Evolutionary conservation across 345 rosid genomes (phyloP).

Genomic region (Microthlaspi erraticum): DNA sequence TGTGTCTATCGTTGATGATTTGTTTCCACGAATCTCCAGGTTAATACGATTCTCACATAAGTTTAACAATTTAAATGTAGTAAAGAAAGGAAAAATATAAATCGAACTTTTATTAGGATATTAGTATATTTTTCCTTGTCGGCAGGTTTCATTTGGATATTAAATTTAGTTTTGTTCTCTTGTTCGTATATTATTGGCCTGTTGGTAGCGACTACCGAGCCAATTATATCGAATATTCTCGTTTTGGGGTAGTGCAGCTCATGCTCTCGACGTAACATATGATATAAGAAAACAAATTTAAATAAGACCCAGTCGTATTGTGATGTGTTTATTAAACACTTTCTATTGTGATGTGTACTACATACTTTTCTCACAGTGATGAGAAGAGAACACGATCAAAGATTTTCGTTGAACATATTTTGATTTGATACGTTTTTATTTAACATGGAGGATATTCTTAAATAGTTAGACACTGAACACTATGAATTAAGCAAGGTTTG

Average conservation of each 20-base stretch:
- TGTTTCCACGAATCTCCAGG: neutral
- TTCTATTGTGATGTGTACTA: constrained; percentile 4
- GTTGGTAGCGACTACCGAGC: constrained; percentile 39
- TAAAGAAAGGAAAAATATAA: neutral
- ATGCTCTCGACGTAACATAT: constrained; percentile 37
- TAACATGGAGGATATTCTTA: constrained; percentile 9
- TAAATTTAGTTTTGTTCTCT: neutral
- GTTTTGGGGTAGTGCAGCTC: constrained; percentile 40
- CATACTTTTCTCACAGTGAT: neutral
- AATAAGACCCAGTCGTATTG: neutral
- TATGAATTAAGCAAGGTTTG: neutral
- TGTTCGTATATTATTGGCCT: constrained; percentile 29
- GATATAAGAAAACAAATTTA: neutral
- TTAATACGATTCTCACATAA: too few species aligned
- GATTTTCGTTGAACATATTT: constrained; percentile 14
- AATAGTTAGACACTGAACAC: constrained; percentile 12
- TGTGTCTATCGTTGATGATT: constrained; percentile 2
- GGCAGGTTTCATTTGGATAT: constrained; percentile 22
- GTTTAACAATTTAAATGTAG: too few species aligned
- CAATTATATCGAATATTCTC: constrained; percentile 40
- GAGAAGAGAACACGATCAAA: constrained; percentile 40
- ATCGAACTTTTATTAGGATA: constrained; percentile 6
- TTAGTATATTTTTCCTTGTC: constrained; percentile 19
- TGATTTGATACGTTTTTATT: constrained; percentile 5
- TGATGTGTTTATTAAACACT: neutral